Evolutionary conservation across 257 asterid species (phyloP).

Genomic region (Anisodus acutangulus): DNA sequence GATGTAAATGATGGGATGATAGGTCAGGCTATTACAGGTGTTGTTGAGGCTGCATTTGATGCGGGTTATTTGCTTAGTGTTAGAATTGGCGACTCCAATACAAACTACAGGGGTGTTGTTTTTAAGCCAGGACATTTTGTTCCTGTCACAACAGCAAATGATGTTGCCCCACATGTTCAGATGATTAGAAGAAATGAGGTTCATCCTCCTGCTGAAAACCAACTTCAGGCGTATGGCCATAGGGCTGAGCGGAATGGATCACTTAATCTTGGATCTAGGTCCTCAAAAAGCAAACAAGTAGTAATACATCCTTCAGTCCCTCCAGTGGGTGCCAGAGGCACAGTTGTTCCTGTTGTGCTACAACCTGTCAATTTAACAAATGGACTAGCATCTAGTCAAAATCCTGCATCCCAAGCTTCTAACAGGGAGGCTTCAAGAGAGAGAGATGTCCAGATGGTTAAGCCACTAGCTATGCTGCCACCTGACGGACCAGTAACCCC

Average conservation of each 20-base stretch:
- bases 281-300: constrained; percentile 49
- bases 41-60: constrained; percentile 83
- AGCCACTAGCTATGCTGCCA: constrained; percentile 67
- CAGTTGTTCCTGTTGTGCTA: constrained; percentile 64
- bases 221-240: constrained; percentile 25
- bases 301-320: constrained; percentile 50
- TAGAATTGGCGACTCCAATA: constrained; percentile 67
- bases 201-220: constrained; percentile 46
- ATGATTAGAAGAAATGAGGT: constrained; percentile 67
- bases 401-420: constrained; percentile 37
- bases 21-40: constrained; percentile 86
- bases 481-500: constrained; percentile 60
- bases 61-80: constrained; percentile 82
- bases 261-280: constrained; percentile 24
- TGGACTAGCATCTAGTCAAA: constrained; percentile 41
- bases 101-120: constrained; percentile 74
- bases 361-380: constrained; percentile 54
- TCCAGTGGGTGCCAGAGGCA: constrained; percentile 63
- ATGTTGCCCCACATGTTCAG: constrained; percentile 75
- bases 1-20: constrained; percentile 45
- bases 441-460: constrained; percentile 63
- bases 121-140: constrained; percentile 80
- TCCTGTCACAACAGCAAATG: constrained; percentile 80
- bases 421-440: constrained; percentile 47
- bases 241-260: constrained; percentile 34